Conservation (phyloP, 495 filamentous ascomycete species). For the Neurospora sp. region DNA sequence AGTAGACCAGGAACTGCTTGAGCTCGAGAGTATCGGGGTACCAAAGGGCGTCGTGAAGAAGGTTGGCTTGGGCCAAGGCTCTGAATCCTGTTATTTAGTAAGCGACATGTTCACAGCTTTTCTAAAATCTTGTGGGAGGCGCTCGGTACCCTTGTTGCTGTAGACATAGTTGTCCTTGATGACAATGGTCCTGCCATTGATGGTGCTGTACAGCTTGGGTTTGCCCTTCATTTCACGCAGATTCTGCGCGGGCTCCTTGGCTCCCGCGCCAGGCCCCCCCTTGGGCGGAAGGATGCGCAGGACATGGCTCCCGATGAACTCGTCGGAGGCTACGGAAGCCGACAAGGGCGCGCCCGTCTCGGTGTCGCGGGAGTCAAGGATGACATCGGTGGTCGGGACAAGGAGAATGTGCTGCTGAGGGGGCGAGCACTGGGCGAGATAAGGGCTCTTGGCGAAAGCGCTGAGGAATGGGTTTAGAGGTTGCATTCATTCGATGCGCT, state of each 20-base stretch:
- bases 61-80: constrained; percentile 77
- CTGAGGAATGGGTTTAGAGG: constrained; percentile 97
- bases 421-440: constrained; percentile 87
- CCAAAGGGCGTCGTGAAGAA: constrained; percentile 79
- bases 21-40: constrained; percentile 75
- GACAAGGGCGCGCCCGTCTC: constrained; percentile 69
- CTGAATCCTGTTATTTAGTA: constrained; percentile 62
- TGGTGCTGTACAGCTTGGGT: constrained; percentile 81
- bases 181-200: constrained; percentile 87
- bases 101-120: neutral
- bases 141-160: constrained; percentile 77
- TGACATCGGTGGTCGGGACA: constrained; percentile 82
- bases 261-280: constrained; percentile 41
- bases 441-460: constrained; percentile 94
- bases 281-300: constrained; percentile 63
- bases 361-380: constrained; percentile 79
- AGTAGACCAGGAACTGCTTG: constrained; percentile 92
- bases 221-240: constrained; percentile 87
- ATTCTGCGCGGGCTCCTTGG: constrained; percentile 56
- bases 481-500: constrained; percentile 65
- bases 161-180: constrained; percentile 91
- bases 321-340: constrained; percentile 78
- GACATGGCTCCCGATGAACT: constrained; percentile 95
- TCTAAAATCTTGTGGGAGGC: neutral
- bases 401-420: constrained; percentile 90